Base-by-base conservation (phyloP, 2,329 filamentous ascomycete species). In the Boeremia lycopersici region DNA sequence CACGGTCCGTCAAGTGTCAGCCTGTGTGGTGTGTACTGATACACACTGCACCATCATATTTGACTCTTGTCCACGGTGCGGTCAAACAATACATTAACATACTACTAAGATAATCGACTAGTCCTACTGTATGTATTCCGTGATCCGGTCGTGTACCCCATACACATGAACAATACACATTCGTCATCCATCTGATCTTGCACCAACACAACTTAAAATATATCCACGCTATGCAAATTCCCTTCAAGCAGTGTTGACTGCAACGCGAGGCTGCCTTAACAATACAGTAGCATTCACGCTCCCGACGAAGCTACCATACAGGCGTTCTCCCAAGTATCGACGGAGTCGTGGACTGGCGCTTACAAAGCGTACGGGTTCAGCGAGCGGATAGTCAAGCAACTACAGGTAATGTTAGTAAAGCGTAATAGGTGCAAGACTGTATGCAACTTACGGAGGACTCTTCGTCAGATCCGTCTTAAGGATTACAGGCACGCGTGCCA, bases 401-500 rank as follows among this genome's bases (percentile, higher is more conserved):
- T 92, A 64, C 19, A 29, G 47, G 10, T 44, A 48, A 53, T 34
- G 54, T 72, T 52, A 71, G 64, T 48, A 49, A 15, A 25, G 2
- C 19, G 28, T 8, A 6, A 10, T 23, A 12, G 12, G 9, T 42
- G 8, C 5, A 41, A 12, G 23, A 9, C 36, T 10, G 29, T 33
- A 11, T 40, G 56, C 9, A 59, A 93, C 95, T 87, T 89, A 99
- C 93, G 95, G 95, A 79, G 95, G 95, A 81, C 93, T 98, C 90
- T 99, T 99, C 79, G 84, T 91, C 70, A 99, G 85, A 79, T 99
- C 95, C 63, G 95, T 98, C 87, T 96, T 98, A 71, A 99, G 80
- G 74, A 99, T 96, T 64, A 99, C 90, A n/a, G 95, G 95, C 58
- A 99, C 90, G 65, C 93, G 85, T 38, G 91, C 93, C 93, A 99